phyloP scores from a whole-genome alignment of 441 rosid genomes.

The Erodium texanum region DNA sequence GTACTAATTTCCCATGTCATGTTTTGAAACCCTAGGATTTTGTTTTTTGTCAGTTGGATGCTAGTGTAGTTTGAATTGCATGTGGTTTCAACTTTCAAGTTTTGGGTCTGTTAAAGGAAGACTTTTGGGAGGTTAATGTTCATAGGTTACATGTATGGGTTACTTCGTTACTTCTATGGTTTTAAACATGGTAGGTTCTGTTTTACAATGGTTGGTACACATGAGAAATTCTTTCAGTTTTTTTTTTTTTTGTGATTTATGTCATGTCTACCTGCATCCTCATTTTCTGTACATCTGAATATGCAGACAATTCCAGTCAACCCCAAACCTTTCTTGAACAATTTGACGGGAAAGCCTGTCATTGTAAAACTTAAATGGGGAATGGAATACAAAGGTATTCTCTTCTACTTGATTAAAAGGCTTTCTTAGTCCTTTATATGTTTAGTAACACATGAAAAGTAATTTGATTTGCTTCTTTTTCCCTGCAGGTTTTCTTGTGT shows the following conservation, averaged over 20 bases:
- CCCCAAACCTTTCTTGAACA: conserved; percentile 6
- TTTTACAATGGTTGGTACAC: background rate
- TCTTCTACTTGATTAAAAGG: background rate
- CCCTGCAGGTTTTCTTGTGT: conserved; percentile 76
- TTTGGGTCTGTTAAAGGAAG: background rate
- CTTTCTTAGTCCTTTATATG: background rate
- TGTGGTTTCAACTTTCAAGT: background rate
- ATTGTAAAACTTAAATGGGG: conserved; percentile 1
- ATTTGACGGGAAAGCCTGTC: background rate
- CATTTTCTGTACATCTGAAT: background rate
- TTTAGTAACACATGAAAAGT: background rate
- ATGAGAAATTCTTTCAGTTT: background rate
- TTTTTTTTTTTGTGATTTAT: background rate
- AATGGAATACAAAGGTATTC: conserved; percentile 51
- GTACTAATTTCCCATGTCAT: background rate
- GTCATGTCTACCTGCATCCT: background rate
- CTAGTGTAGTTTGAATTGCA: background rate
- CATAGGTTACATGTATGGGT: too few relatives aligned
- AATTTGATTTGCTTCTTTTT: background rate
- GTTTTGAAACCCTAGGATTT: background rate
- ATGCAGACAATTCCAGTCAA: background rate
- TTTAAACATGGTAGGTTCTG: background rate
- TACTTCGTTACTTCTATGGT: too few relatives aligned
- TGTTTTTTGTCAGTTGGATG: background rate
- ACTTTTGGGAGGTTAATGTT: background rate